Evolutionary conservation across 371 early-diverging fungal species (phyloP).

Genomic region (Funneliformis caledonium): DNA sequence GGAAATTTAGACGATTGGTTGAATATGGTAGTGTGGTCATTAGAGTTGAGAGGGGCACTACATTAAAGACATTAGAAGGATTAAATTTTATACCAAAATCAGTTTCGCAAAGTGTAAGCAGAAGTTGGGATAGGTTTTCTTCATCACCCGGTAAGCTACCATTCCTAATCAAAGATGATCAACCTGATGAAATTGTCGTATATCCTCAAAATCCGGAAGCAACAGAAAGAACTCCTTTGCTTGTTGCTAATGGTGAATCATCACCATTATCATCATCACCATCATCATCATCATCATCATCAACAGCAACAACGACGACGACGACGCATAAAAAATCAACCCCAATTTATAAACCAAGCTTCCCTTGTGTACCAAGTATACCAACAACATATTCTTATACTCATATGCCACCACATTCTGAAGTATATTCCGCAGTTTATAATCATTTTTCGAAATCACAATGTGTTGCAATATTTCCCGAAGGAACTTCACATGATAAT

Average conservation of each 20-base stretch:
- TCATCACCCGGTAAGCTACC: constrained; percentile 21
- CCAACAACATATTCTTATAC: constrained; percentile 46
- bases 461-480: constrained; percentile 50
- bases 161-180: background rate
- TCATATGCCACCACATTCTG: constrained; percentile 47
- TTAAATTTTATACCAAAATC: constrained; percentile 14
- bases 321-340: background rate
- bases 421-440: constrained; percentile 49
- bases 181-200: constrained; percentile 11
- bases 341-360: background rate
- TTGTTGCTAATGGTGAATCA: background rate
- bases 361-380: constrained; percentile 36
- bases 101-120: constrained; percentile 16
- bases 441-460: constrained; percentile 47
- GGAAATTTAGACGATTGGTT: constrained; percentile 49
- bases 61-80: constrained; percentile 27
- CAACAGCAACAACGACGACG: background rate
- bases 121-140: constrained; percentile 25
- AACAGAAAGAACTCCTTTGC: constrained; percentile 24
- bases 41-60: constrained; percentile 50
- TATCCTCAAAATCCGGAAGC: constrained; percentile 15
- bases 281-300: background rate
- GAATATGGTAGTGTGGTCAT: constrained; percentile 46
- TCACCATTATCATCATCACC: background rate
- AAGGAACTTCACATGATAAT: constrained; percentile 50